phyloP scores from a whole-genome alignment of 23 red algal species.

The Cyanidioschyzon merolae region DNA sequence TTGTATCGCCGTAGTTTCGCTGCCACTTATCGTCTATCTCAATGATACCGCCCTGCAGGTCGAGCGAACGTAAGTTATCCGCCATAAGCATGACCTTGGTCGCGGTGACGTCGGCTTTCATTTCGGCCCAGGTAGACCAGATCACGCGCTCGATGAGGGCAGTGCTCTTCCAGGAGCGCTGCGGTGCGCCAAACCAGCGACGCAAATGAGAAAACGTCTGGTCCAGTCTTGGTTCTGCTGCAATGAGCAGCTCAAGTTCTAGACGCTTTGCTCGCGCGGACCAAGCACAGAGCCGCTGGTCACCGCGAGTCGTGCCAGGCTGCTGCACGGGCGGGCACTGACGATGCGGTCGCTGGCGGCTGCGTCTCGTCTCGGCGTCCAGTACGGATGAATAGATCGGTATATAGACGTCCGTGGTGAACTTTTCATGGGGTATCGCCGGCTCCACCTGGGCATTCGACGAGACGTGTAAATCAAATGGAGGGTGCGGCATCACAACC shows the following conservation, averaged over 20 bases:
- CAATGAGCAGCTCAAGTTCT: not conserved
- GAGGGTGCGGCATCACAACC: not conserved
- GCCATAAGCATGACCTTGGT: conserved; percentile 59
- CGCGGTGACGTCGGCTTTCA: conserved; percentile 65
- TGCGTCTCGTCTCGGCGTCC: not conserved
- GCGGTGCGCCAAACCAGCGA: not conserved
- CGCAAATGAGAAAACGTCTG: not conserved
- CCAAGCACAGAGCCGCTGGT: not conserved
- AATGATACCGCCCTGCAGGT: conserved; percentile 51
- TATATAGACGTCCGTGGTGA: not conserved
- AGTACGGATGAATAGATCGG: not conserved
- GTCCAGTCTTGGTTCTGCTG: not conserved
- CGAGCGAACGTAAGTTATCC: conserved; percentile 37
- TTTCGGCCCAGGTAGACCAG: conserved; percentile 85
- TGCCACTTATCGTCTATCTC: conserved; percentile 87
- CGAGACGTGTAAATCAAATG: not conserved
- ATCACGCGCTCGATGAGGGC: conserved; percentile 46
- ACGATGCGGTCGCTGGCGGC: not conserved
- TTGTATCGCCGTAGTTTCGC: conserved; percentile 56
- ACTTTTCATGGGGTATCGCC: not conserved
- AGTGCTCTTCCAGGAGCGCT: not conserved
- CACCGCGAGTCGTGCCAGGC: not conserved
- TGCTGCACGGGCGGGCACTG: not conserved
- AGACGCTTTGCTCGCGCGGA: not conserved
- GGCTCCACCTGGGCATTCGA: not conserved